Percentiles rank a stretch among this genome's conserved stretches.
Conservation (phyloP, 331 rosid genomes). For the Malus hybrid region DNA sequence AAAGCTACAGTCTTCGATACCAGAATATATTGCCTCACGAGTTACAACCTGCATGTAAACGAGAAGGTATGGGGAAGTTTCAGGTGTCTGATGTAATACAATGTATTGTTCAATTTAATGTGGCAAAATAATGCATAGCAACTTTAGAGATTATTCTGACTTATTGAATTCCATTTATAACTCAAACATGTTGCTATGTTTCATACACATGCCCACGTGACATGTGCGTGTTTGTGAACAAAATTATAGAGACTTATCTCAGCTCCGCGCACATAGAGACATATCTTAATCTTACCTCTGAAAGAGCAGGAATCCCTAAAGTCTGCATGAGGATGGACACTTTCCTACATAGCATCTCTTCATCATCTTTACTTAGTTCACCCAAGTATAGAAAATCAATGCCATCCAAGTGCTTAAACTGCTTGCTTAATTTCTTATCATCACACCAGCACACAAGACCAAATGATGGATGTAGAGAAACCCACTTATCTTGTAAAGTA, state of each 20-base stretch:
- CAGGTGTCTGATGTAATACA: background rate
- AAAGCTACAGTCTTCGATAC: constrained; percentile 42
- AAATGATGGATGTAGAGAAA: constrained; percentile 73
- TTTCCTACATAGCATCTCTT: constrained; percentile 38
- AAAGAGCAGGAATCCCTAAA: constrained; percentile 79
- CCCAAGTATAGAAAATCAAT: constrained; percentile 64
- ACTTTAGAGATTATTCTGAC: background rate
- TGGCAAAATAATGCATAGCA: background rate
- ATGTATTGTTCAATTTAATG: background rate
- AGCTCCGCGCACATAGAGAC: background rate
- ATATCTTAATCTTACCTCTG: constrained; percentile 65
- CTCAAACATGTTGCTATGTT: background rate
- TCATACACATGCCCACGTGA: background rate
- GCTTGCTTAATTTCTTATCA: constrained; percentile 50
- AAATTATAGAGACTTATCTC: constrained; percentile 5
- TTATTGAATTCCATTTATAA: background rate
- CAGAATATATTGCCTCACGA: constrained; percentile 69
- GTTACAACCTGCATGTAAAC: constrained; percentile 67
- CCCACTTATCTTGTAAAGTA: constrained; percentile 86
- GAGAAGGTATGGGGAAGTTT: background rate
- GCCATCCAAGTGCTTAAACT: constrained; percentile 59
- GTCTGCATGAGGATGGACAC: constrained; percentile 55
- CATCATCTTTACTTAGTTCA: constrained; percentile 37
- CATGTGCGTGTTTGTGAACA: background rate
- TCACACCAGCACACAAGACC: constrained; percentile 91